A percentile compares a stretch with the other conserved stretches of the same genome.
Evolutionary conservation across 352 stramenopile species (phyloP).

Genomic region (Elongisporangium undulatum): DNA sequence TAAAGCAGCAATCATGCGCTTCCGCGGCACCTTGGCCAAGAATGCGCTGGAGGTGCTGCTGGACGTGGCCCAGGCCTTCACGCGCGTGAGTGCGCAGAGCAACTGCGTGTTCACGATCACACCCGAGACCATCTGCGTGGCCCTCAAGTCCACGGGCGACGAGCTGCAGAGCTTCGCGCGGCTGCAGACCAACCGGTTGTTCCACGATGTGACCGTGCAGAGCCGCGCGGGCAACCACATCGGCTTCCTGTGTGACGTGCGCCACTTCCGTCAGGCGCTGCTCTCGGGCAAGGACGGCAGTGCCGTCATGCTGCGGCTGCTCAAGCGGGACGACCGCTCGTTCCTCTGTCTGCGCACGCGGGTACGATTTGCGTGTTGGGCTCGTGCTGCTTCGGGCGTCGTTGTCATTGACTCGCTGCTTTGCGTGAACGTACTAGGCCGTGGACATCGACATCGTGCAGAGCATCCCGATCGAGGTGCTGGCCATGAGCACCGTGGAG

Average conservation of each 20-base stretch:
- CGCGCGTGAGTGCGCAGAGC: constrained; percentile 48
- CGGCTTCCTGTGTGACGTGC: constrained; percentile 69
- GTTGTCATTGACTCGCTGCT: neutral
- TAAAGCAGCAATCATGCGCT: constrained; percentile 57
- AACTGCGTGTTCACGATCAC: constrained; percentile 74
- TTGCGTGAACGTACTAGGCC: constrained; percentile 17
- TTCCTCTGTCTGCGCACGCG: constrained; percentile 71
- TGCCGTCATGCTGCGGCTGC: constrained; percentile 76
- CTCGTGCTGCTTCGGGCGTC: neutral
- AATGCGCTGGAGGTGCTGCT: constrained; percentile 74
- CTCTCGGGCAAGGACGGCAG: constrained; percentile 73
- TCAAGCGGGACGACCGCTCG: constrained; percentile 71
- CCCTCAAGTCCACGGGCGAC: constrained; percentile 66
- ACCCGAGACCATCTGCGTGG: constrained; percentile 52
- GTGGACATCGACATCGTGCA: constrained; percentile 86
- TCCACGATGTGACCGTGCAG: constrained; percentile 69
- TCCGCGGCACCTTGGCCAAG: constrained; percentile 72
- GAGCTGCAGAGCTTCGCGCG: constrained; percentile 78
- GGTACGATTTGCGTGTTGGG: too few relatives aligned
- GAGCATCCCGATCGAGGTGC: constrained; percentile 77
- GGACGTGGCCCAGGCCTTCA: constrained; percentile 70
- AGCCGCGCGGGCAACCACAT: constrained; percentile 79
- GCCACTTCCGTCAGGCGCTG: constrained; percentile 68
- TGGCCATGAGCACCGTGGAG: constrained; percentile 68
- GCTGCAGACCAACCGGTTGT: constrained; percentile 58